Evolutionary conservation across 2,329 filamentous ascomycete species (phyloP).

Genomic region (Rachicladosporium sp.): DNA sequence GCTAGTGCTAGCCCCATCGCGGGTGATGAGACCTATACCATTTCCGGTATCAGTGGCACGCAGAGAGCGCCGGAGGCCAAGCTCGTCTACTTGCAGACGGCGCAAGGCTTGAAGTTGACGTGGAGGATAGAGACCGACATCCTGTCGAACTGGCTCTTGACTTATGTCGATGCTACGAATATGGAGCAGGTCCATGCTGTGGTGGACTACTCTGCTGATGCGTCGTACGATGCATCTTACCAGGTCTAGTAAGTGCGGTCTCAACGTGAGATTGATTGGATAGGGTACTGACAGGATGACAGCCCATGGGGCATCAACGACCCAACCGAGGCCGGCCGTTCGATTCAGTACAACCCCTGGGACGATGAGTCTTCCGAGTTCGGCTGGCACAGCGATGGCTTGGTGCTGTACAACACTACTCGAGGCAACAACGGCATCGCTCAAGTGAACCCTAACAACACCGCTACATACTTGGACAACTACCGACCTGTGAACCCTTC

Average conservation of each 20-base stretch:
- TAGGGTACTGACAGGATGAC: not conserved
- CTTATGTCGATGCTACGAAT: constrained; percentile 42
- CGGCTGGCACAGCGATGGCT: constrained; percentile 41
- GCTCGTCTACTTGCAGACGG: constrained; percentile 42
- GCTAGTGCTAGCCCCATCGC: constrained; percentile 25
- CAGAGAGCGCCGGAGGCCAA: constrained; percentile 42
- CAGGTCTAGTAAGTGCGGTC: constrained; percentile 32
- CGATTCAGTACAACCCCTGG: constrained; percentile 39
- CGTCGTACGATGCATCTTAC: constrained; percentile 27
- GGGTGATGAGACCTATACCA: constrained; percentile 29
- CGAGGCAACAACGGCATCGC: constrained; percentile 49
- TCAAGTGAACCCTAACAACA: constrained; percentile 39
- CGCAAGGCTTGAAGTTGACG: constrained; percentile 37
- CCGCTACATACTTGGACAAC: constrained; percentile 33
- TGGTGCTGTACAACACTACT: constrained; percentile 38
- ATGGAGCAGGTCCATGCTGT: constrained; percentile 40
- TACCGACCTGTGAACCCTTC: constrained; percentile 36
- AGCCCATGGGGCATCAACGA: constrained; percentile 43
- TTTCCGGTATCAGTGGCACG: constrained; percentile 39
- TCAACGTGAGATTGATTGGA: not conserved
- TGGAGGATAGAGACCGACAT: constrained; percentile 50
- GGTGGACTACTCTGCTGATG: constrained; percentile 46
- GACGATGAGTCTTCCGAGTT: constrained; percentile 36
- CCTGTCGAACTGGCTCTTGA: constrained; percentile 45
- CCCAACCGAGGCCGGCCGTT: constrained; percentile 37